Base-by-base conservation (phyloP, 2,329 filamentous ascomycete genomes). In the Fonsecaea monophora region DNA sequence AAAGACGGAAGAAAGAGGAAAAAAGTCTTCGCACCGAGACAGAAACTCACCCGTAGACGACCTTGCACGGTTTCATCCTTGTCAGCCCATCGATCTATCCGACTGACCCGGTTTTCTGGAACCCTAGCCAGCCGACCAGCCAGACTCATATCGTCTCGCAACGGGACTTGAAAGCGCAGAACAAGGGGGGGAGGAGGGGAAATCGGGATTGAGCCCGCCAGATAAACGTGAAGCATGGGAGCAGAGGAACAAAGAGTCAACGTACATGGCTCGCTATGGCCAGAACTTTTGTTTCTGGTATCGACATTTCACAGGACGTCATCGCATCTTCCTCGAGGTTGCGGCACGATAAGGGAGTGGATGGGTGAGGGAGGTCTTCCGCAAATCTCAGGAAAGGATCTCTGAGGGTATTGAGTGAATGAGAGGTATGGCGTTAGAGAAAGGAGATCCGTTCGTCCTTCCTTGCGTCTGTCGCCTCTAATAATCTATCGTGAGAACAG, bases 251-350 rank as follows among this genome's bases (percentile, higher is more conserved):
- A 32, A 32, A 32, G 69, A 64, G 25, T 65, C 67, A 69, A 80
- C 90, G 81, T 90, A 97, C 94, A 94, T 97, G 94, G 81, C 94
- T 97, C 77, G 94, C 93, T 74, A 97, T 87, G 66, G 94, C 93
- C 76, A 97, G 85, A 69, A 97, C 92, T 74, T 84, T 82, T 60
- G 87, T 89, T 72, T 89, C 87, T 30, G 87, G 86, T 57, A 88
- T 80, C 21, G 63, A 59, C 34, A 62, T 59, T 21, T 54, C 40
- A 18, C 32, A 21, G 6, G 25, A 25, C 32, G 45, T 42, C 59
- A 61, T 61, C 21, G n/a, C 34, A 40, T 37, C 57, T 42, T 13
- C 12, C 21, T 50, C 21, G 45, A 25, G 30, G 30, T 37, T 25
- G 15, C n/a, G 8, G 21, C 9, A 18, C n/a, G 18, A 12, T 15